Evolutionary conservation across 441 rosid genomes (phyloP).

Genomic region (Gossypium davidsonii): DNA sequence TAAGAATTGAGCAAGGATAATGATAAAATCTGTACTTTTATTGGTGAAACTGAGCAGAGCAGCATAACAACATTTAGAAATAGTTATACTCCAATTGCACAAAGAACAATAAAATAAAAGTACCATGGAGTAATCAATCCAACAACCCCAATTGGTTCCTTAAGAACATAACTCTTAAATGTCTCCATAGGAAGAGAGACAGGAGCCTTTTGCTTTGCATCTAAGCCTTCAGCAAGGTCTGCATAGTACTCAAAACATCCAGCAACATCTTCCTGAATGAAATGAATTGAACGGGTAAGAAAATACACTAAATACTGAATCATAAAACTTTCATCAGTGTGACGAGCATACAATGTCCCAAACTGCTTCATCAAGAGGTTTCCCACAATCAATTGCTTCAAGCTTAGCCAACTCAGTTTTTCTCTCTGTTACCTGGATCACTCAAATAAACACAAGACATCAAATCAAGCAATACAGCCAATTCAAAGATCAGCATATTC

Average conservation of each 20-base stretch:
- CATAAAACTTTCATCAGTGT: slow-evolving; percentile 3
- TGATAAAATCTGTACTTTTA: background rate
- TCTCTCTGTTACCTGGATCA: slow-evolving; percentile 66
- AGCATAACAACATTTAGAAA: background rate
- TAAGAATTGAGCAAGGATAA: background rate
- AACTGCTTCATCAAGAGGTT: slow-evolving; percentile 85
- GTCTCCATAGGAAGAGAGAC: slow-evolving; percentile 78
- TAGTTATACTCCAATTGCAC: background rate
- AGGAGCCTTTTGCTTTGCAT: slow-evolving; percentile 81
- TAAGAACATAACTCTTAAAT: slow-evolving; percentile 67
- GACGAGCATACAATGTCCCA: slow-evolving; percentile 74
- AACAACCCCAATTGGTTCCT: slow-evolving; percentile 94
- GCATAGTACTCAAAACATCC: slow-evolving; percentile 94
- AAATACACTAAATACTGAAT: slow-evolving; percentile 3
- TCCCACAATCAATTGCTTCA: slow-evolving; percentile 84
- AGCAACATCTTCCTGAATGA: slow-evolving; percentile 85
- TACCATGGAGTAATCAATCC: slow-evolving; percentile 97
- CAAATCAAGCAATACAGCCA: background rate
- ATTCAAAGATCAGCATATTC: background rate
- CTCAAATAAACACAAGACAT: slow-evolving; percentile 8
- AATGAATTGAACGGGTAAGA: slow-evolving; percentile 17
- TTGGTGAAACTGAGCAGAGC: background rate
- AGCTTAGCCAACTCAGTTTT: slow-evolving; percentile 72
- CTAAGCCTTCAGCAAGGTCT: slow-evolving; percentile 90
- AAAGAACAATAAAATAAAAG: slow-evolving; percentile 2